Evolutionary conservation across 139 green algal species (phyloP).

Genomic region (Micractinium conductrix): DNA sequence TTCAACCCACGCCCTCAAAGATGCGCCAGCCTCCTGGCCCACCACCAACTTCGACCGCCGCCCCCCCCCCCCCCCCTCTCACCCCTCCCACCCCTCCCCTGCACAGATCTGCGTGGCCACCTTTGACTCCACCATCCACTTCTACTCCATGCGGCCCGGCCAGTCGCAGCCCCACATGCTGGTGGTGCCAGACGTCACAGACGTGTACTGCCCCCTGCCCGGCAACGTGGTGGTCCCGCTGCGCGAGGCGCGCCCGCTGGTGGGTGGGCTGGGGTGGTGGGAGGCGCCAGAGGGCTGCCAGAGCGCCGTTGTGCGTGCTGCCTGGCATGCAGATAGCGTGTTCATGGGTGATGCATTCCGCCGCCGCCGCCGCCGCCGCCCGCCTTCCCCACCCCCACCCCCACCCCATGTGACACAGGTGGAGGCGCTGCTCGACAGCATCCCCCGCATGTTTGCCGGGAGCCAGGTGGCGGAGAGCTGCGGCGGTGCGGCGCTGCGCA

Average conservation of each 20-base stretch:
- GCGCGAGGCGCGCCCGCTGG: slow-evolving; percentile 27
- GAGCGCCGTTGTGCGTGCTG: too few relatives aligned
- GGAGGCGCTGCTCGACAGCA: slow-evolving; percentile 65
- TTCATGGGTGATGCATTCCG: not conserved
- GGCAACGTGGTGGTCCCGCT: slow-evolving; percentile 56
- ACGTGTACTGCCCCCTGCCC: slow-evolving; percentile 60
- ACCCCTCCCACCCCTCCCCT: not conserved
- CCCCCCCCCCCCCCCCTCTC: not conserved
- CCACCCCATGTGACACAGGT: not conserved
- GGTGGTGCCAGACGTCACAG: slow-evolving; percentile 77
- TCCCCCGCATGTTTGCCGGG: slow-evolving; percentile 72
- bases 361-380: not conserved
- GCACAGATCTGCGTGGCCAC: slow-evolving; percentile 79
- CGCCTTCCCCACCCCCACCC: not conserved
- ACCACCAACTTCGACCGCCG: too few relatives aligned
- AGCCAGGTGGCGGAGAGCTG: slow-evolving; percentile 59
- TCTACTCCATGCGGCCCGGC: slow-evolving; percentile 70
- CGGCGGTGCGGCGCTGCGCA: slow-evolving; percentile 67
- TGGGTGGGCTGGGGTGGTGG: not conserved
- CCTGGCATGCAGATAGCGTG: too few relatives aligned
- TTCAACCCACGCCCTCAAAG: too few relatives aligned
- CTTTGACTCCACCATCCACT: slow-evolving; percentile 86
- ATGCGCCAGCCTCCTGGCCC: too few relatives aligned
- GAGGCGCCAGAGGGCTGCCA: too few relatives aligned
- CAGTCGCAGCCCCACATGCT: slow-evolving; percentile 73